Evolutionary conservation across 306 rosid species (phyloP), one percentile per base, ranked within the genome.

Genomic region (Dalbergia cochinchinensis): DNA sequence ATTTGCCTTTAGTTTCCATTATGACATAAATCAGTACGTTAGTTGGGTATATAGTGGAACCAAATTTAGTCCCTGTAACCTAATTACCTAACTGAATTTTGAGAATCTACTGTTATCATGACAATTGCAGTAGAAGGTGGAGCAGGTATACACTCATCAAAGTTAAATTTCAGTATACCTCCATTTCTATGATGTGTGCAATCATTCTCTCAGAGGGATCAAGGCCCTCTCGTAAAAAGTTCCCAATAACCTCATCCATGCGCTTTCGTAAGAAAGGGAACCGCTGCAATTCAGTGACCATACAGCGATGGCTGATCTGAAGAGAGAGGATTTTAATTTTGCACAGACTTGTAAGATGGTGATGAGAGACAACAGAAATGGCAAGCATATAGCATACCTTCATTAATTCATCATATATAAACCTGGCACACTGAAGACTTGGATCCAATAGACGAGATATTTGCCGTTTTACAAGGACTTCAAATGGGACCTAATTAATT

Each of bases 351-450:
- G 78, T 66, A 81, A 8, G 70, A 59, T 62, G 65, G 13, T 44
- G 26, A 60, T 45, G 62, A 4, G 20, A 47, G 15, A 82, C 34
- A 62, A 76, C 11, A 54, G 67, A 80, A 35, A 64, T 74, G 74
- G 66, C 34, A 77, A 51, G 80, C n/a, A n/a, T 65, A 59, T 71
- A 63, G 55, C 80, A 59, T 78, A 93, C 98, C 97, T 93, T 95
- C 66, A 90, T 76, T 73, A 93, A 88, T 84, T 95, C 99, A 6
- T 92, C 98, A 55, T 93, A 95, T 86, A 93, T 95, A 87, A 95
- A 93, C 89, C 97, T 90, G 44, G 99, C 98, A 57, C 98, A 95
- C 70, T 95, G 98, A 85, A 93, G 94, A 86, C 96, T 88, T 80
- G 99, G 99, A 88, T 95, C 98, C 85, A 91, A 83, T 59, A 95